Evolutionary conservation across 441 rosid species (phyloP), one percentile per base, ranked within the genome.

Genomic region (Adansonia rubrostipa): DNA sequence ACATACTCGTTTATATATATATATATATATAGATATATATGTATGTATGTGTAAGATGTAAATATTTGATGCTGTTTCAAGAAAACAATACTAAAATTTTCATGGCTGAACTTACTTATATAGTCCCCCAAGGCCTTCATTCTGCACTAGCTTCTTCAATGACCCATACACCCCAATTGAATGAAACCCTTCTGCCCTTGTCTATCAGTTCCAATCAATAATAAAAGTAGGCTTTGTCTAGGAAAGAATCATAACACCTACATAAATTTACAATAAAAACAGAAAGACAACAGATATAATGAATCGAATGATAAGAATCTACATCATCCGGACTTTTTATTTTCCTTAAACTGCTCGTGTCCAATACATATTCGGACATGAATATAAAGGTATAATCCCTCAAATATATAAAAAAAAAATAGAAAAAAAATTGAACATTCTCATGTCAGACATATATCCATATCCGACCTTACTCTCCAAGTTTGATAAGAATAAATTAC

Each of bases 121-220:
- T 66, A 77, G 63, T 9, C 79, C 79, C 69, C 20, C 40, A 5
- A 53, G 14, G 19, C 79, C 79, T 51, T 76, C 79, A 51, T 66
- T 24, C 51, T 65, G 40, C 64, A 66, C 63, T 45, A 76, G 4
- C 40, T 76, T 76, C 72, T 51, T 64, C 33, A 76, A 15, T 11
- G 73, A 66, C 66, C 61, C 73, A 40, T 36, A 53, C 13, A 56
- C 65, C 73, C 79, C 79, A 44, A 76, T 13, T 3, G 79, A 65
- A 44, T 67, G 66, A 77, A 67, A 77, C 13, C 79, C 74, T 66
- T 53, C 33, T 40, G 74, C 79, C 74, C 66, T 77, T 44, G 79
- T 77, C 79, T 67, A 54, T 44, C 51, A 74, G 24, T 51, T 15
- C 45, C 47, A 24, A 53, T 13, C 61, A 71, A 71, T 51, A 51